Evolutionary conservation across 2,329 filamentous ascomycete genomes (phyloP).

Genomic region (Aspergillus tanneri): DNA sequence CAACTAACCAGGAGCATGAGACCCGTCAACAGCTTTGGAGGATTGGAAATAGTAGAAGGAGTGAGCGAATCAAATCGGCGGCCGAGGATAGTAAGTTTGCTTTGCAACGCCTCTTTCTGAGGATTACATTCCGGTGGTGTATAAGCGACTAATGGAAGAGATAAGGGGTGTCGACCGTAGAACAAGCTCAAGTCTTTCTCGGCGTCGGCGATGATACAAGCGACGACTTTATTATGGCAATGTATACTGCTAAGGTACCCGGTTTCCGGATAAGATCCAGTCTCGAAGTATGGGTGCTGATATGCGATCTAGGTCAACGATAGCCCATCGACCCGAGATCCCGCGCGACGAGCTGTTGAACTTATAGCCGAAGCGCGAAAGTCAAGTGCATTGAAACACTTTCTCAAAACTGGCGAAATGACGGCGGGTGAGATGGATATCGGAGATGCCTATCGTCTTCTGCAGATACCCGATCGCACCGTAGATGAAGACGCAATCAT

Average conservation of each 20-base stretch:
- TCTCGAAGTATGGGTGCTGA: constrained; percentile 4
- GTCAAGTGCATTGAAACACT: constrained; percentile 55
- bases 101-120: constrained; percentile 11
- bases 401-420: constrained; percentile 53
- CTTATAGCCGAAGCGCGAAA: constrained; percentile 60
- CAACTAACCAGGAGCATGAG: constrained; percentile 57
- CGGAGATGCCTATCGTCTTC: constrained; percentile 52
- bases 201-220: constrained; percentile 50
- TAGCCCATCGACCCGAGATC: constrained; percentile 49
- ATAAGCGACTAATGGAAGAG: constrained; percentile 1
- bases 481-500: constrained; percentile 53
- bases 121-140: background rate
- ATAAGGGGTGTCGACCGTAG: constrained; percentile 57
- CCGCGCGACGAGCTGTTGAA: constrained; percentile 56
- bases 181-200: constrained; percentile 64
- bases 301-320: constrained; percentile 48
- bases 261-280: background rate
- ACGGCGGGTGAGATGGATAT: constrained; percentile 55
- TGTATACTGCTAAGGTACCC: constrained; percentile 59
- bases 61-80: constrained; percentile 57
- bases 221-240: constrained; percentile 59
- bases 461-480: constrained; percentile 54
- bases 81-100: constrained; percentile 54
- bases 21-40: constrained; percentile 57
- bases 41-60: constrained; percentile 60